phyloP scores from a whole-genome alignment of 2,329 filamentous ascomycete species.

The Neonectria magnoliae region DNA sequence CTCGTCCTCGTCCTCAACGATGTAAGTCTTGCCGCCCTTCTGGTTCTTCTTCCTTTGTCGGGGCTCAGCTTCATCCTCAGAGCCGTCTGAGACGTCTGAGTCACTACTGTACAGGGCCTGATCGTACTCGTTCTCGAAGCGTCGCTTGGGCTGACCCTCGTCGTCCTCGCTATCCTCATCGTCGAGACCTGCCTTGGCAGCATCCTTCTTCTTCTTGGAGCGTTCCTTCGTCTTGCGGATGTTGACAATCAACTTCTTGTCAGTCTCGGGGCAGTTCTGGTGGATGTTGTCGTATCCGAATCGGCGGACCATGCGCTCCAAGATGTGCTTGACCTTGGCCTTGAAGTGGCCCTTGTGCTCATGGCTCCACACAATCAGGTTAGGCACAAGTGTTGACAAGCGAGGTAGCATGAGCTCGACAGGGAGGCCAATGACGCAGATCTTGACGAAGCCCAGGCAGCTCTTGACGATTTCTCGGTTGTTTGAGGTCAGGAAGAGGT shows the following conservation, averaged over 20 bases:
- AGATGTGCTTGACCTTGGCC: conserved; percentile 96
- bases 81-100: conserved; percentile 63
- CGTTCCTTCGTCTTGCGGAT: conserved; percentile 96
- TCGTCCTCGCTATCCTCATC: conserved; percentile 66
- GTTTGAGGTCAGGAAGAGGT: conserved; percentile 94
- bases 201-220: conserved; percentile 87
- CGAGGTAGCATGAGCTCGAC: conserved; percentile 81
- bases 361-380: conserved; percentile 94
- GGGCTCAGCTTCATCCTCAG: conserved; percentile 67
- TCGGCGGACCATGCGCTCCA: conserved; percentile 91
- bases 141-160: conserved; percentile 59
- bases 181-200: conserved; percentile 65
- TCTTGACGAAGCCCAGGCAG: conserved; percentile 95
- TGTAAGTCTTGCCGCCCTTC: conserved; percentile 79
- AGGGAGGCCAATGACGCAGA: conserved; percentile 88
- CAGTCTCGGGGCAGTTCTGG: conserved; percentile 82
- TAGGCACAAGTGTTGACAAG: conserved; percentile 81
- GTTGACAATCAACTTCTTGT: conserved; percentile 90
- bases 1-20: conserved; percentile 93
- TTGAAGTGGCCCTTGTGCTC: conserved; percentile 98
- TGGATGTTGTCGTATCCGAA: conserved; percentile 88
- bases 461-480: conserved; percentile 97
- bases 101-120: conserved; percentile 92
- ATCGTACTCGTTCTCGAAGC: conserved; percentile 93
- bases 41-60: conserved; percentile 59